Base-by-base conservation (phyloP, 2,329 filamentous ascomycete species). In the Botrytis porri region DNA sequence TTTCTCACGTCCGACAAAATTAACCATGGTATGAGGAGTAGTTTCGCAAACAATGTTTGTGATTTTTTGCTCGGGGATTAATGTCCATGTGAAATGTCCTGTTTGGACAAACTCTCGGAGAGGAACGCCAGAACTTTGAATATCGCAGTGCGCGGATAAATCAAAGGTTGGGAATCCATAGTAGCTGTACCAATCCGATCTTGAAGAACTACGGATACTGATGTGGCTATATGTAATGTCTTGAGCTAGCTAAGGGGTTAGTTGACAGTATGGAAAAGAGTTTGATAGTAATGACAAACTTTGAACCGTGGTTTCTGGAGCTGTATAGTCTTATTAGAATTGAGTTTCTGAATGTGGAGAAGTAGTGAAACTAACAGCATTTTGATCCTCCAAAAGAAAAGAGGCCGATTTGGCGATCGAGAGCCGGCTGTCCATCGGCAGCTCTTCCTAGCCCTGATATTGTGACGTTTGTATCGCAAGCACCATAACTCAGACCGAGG, bases 61-160 rank as follows among this genome's bases (percentile, higher is more conserved):
- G 48, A 57, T 69, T 69, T 69, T 69, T 43, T 69, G 65, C n/a
- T 69, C 65, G n/a, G 65, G 65, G 20, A 69, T 69, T 5, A 69
- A 18, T 16, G 65, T 29, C 65, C 65, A 69, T 51, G 48, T 69
- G 20, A 69, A 69, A 37, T 59, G 65, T 9, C 65, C 65, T 32
- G 37, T 69, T 32, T 69, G 65, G 10, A 69, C 48, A 0, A 69
- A 69, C 32, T 69, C 65, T 41, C 65, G 48, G n/a, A 69, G 65
- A n/a, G 65, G 65, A 6, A 69, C 37, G 16, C 65, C 48, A 2
- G 65, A 69, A 12, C 65, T 57, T 41, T 69, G 48, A 9, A 69
- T 69, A 59, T 69, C 35, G 65, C 65, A 69, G 48, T 69, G 65
- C 6, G 65, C 35, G 6, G 65, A 69, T 20, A 69, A n/a, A 4